These are phyloP conservation scores for Naganishia albida DNA, from an alignment of 1,284 basidiomycete species.

Conservation along the genomic window DNA sequence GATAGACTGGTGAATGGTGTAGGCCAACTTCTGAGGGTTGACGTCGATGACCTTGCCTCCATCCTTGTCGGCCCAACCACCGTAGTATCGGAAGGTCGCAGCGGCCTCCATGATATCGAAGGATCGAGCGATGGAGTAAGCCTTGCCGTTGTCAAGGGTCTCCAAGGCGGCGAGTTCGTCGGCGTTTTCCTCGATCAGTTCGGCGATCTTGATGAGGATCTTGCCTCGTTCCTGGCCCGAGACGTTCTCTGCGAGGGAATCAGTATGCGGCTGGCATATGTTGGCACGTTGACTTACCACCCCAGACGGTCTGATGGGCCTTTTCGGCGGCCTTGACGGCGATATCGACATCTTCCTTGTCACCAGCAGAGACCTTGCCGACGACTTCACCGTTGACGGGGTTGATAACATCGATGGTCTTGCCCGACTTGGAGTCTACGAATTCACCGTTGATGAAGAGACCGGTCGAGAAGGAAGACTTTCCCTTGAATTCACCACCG, in stretches of 20 bases:
- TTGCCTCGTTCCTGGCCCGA: slow-evolving; percentile 57
- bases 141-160: slow-evolving; percentile 72
- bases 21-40: slow-evolving; percentile 67
- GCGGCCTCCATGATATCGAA: slow-evolving; percentile 74
- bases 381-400: slow-evolving; percentile 74
- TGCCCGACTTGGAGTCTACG: slow-evolving; percentile 58
- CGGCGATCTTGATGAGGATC: slow-evolving; percentile 64
- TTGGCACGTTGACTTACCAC: slow-evolving; percentile 44
- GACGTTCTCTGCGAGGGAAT: slow-evolving; percentile 42
- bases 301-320: slow-evolving; percentile 75
- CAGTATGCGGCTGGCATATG: not conserved
- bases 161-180: slow-evolving; percentile 77
- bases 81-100: slow-evolving; percentile 65
- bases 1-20: slow-evolving; percentile 88
- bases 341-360: slow-evolving; percentile 65
- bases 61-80: slow-evolving; percentile 71
- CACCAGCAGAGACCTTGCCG: slow-evolving; percentile 68
- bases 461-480: slow-evolving; percentile 68
- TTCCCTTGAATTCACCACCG: slow-evolving; percentile 66
- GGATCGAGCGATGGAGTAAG: slow-evolving; percentile 69
- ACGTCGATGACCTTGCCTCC: slow-evolving; percentile 71
- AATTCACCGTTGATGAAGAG: slow-evolving; percentile 83
- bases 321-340: slow-evolving; percentile 76
- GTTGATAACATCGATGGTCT: slow-evolving; percentile 64
- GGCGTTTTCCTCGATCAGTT: slow-evolving; percentile 68